Conservation (phyloP, 768 basidiomycete genomes). For the Daedalea quercina region DNA sequence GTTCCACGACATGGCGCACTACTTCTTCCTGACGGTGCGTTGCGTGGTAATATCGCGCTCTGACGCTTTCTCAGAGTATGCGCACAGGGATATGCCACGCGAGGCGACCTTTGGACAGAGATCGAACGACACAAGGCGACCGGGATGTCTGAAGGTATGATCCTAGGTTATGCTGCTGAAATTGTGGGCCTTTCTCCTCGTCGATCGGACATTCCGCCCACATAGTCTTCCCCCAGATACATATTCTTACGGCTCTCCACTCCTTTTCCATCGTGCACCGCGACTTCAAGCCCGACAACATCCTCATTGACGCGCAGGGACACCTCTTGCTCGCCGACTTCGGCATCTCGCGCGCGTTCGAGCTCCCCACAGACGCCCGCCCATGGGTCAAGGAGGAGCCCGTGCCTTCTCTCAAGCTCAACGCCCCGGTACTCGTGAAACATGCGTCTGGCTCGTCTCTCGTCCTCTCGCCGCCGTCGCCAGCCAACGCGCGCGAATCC, state of each 20-base stretch:
- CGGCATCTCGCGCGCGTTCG: constrained; percentile 21
- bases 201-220: constrained; percentile 92
- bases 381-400: constrained; percentile 5
- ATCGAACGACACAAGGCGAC: constrained; percentile 6
- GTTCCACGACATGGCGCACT: constrained; percentile 17
- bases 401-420: not conserved
- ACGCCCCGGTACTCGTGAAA: not conserved
- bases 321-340: constrained; percentile 21
- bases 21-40: constrained; percentile 15
- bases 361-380: not conserved
- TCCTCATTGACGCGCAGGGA: constrained; percentile 16
- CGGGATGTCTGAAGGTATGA: constrained; percentile 2
- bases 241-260: constrained; percentile 16
- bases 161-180: constrained; percentile 15
- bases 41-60: not conserved
- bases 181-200: constrained; percentile 78
- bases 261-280: constrained; percentile 19
- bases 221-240: constrained; percentile 63
- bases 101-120: constrained; percentile 8
- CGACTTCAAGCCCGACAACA: constrained; percentile 25
- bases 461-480: not conserved
- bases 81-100: constrained; percentile 9
- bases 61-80: not conserved
- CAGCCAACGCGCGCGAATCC: not conserved
- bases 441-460: not conserved